Evolutionary conservation across 148 eudicot species (phyloP).

Genomic region (Pharnaceum exiguum): DNA sequence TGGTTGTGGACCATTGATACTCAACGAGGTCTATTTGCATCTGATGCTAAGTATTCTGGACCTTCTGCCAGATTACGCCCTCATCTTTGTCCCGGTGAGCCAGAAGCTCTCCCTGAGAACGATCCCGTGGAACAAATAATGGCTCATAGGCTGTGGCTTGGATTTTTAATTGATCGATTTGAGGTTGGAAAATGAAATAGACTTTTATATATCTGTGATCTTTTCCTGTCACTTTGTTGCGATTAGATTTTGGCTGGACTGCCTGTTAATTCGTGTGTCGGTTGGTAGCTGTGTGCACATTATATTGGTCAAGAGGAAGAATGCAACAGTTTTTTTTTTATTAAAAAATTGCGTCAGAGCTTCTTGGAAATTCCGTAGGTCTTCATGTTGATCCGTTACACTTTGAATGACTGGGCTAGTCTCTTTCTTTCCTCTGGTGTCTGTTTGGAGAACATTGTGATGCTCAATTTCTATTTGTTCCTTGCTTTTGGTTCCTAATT

Average conservation of each 20-base stretch:
- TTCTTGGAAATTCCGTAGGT: too few relatives aligned
- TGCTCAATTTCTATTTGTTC: background rate
- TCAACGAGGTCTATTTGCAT: constrained; percentile 92
- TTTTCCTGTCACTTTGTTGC: background rate
- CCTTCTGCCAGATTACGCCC: constrained; percentile 92
- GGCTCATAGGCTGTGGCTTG: constrained; percentile 99
- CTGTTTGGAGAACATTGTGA: background rate
- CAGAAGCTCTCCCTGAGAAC: constrained; percentile 72
- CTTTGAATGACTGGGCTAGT: background rate
- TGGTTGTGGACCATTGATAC: constrained; percentile 99
- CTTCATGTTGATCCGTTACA: too few relatives aligned
- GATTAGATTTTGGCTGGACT: background rate
- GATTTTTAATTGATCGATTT: constrained; percentile 91
- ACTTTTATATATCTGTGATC: background rate
- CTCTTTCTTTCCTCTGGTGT: background rate
- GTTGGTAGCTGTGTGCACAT: too few relatives aligned
- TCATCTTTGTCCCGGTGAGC: constrained; percentile 92
- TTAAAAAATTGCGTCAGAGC: too few relatives aligned
- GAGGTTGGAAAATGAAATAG: constrained; percentile 46
- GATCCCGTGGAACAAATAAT: constrained; percentile 91
- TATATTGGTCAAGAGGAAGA: too few relatives aligned
- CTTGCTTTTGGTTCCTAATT: too few relatives aligned
- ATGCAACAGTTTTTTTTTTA: too few relatives aligned
- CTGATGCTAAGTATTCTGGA: constrained; percentile 70
- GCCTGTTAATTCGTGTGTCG: too few relatives aligned